Base-by-base conservation (phyloP, 1,139 yeast genomes). In the Yamadazyma atlantica region DNA sequence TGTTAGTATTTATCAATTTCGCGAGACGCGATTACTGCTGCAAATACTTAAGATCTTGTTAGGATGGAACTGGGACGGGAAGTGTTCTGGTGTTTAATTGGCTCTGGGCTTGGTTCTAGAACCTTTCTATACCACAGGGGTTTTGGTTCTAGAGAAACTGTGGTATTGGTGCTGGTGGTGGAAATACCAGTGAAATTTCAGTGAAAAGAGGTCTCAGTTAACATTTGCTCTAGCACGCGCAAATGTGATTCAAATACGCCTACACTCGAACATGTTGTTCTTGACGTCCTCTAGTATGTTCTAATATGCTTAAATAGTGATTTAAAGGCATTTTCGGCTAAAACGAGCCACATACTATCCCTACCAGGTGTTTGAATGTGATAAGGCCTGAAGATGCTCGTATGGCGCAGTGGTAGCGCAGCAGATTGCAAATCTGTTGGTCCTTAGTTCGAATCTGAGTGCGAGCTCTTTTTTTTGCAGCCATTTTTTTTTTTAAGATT, bases 381-480 rank as follows among this genome's bases (percentile, higher is more conserved):
- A n/a, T n/a, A n/a, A n/a, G n/a, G 22, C 22, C 12, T 23, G 26
- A 8, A 28, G n/a, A 16, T 9, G 73, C 73, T 68, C 67, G 70
- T 64, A 57, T 67, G 73, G 73, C 75, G 73, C 75, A 69, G 75
- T 64, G 75, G 75, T 69, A 68, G 74, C 74, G 75, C 73, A 67
- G 74, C 72, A 69, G 74, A 69, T 69, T 67, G 75, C 74, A 69
- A 69, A 68, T 69, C 74, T 68, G 72, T 68, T 66, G 75, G 75
- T 69, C 74, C 75, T 63, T 64, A 66, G 74, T 69, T 69, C 75
- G 62, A 69, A 51, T 64, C 73, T 64, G 73, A 62, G 72, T 57
- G 64, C 69, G 60, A 66, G 72, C 72, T 66, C 38, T 28, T 19
- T 21, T 16, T 35, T 32, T 34, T 34, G 36, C 36, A 34, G 30